phyloP scores from a whole-genome alignment of 2,329 filamentous ascomycete genomes.

The Blumeria graminis region DNA sequence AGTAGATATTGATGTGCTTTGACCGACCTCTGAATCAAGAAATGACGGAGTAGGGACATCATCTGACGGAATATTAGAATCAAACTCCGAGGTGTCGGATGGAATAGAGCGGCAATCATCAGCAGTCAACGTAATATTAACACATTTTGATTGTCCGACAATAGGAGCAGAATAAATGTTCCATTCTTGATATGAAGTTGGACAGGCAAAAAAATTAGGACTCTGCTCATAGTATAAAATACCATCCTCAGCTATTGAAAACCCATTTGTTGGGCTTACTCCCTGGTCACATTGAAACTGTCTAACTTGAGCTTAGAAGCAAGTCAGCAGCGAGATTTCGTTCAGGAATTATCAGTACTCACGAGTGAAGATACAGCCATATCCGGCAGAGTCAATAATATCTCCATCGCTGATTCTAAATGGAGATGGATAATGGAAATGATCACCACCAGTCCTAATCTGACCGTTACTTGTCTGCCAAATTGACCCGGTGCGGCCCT shows the following conservation, averaged over 20 bases:
- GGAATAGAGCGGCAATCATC: slow-evolving; percentile 15
- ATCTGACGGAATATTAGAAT: too few relatives aligned
- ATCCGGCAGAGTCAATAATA: slow-evolving; percentile 29
- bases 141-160: slow-evolving; percentile 22
- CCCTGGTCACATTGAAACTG: slow-evolving; percentile 23
- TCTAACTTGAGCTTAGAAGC: slow-evolving; percentile 3
- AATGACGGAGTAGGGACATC: too few relatives aligned
- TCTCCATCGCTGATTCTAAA: slow-evolving; percentile 30
- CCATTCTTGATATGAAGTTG: slow-evolving; percentile 26
- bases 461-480: slow-evolving; percentile 39
- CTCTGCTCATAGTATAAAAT: slow-evolving; percentile 23
- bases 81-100: neutral
- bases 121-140: slow-evolving; percentile 22
- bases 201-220: slow-evolving; percentile 33
- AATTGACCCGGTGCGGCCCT: slow-evolving; percentile 25
- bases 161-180: slow-evolving; percentile 27
- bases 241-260: slow-evolving; percentile 28
- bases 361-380: slow-evolving; percentile 40
- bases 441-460: slow-evolving; percentile 28
- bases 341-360: neutral
- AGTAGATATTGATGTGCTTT: too few relatives aligned
- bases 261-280: slow-evolving; percentile 26
- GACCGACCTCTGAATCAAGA: too few relatives aligned
- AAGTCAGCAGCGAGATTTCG: neutral
- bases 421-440: slow-evolving; percentile 18